Evolutionary conservation across 2,329 filamentous ascomycete genomes (phyloP).

Genomic region (Epichloe typhina): DNA sequence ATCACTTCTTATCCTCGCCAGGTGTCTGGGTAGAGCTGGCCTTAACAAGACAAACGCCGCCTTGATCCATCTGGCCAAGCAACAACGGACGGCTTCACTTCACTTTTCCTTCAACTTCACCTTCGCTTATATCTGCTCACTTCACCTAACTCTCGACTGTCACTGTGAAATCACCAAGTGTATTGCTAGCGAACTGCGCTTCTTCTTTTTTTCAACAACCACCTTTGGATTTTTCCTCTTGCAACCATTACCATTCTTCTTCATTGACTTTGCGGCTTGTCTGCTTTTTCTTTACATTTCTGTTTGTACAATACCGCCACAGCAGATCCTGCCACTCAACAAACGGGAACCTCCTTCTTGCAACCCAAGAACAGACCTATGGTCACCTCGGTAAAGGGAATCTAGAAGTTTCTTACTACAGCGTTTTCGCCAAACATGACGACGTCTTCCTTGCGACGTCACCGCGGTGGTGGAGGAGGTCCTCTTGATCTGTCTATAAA

Average conservation of each 20-base stretch:
- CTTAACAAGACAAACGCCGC: not conserved
- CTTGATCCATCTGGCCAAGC: not conserved
- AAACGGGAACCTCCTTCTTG: not conserved
- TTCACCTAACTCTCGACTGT: not conserved
- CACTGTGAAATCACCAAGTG: not conserved
- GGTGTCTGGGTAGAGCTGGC: conserved; percentile 15
- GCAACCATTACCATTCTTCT: not conserved
- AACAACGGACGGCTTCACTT: not conserved
- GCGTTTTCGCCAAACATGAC: not conserved
- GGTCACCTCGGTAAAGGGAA: not conserved
- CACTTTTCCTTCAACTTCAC: not conserved
- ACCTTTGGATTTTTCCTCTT: not conserved
- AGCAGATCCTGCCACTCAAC: too few relatives aligned
- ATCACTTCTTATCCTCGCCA: conserved; percentile 14
- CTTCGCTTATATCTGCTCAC: not conserved
- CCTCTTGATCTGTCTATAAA: conserved; percentile 9
- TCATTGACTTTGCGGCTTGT: too few relatives aligned
- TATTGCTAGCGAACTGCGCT: not conserved
- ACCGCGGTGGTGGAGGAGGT: not conserved
- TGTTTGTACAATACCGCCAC: too few relatives aligned
- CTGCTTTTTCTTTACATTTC: too few relatives aligned
- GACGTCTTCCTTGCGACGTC: not conserved
- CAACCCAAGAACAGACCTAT: not conserved
- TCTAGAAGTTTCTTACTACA: not conserved
- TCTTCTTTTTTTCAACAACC: not conserved